Percentiles rank a stretch among this genome's conserved stretches.
Evolutionary conservation across 805 yeast species (phyloP).

Genomic region (Torulaspora delbrueckii): DNA sequence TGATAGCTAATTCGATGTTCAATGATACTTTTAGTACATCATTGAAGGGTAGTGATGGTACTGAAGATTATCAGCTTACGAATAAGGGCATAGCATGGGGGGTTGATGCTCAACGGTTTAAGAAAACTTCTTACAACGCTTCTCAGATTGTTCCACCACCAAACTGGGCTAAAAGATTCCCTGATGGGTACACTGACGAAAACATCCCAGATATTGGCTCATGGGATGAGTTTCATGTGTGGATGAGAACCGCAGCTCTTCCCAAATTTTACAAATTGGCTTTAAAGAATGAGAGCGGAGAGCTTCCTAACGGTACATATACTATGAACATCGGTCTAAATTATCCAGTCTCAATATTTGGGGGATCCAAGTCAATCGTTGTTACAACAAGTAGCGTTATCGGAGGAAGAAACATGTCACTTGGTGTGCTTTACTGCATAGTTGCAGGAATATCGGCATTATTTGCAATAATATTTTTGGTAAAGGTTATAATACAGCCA

Average conservation of each 20-base stretch:
- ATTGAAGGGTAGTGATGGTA: slow-evolving; percentile 34
- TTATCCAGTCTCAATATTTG: slow-evolving; percentile 76
- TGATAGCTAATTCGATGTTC: slow-evolving; percentile 74
- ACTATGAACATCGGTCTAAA: slow-evolving; percentile 61
- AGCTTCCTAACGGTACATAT: slow-evolving; percentile 64
- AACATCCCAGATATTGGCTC: slow-evolving; percentile 64
- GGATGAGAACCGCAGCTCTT: slow-evolving; percentile 92
- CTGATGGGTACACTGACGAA: slow-evolving; percentile 65
- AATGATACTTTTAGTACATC: slow-evolving; percentile 67
- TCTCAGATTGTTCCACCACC: slow-evolving; percentile 76
- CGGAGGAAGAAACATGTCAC: slow-evolving; percentile 81
- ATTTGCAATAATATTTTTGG: slow-evolving; percentile 68
- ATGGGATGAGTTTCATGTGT: slow-evolving; percentile 72
- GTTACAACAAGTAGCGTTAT: slow-evolving; percentile 75
- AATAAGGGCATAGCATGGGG: slow-evolving; percentile 66
- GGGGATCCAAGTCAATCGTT: slow-evolving; percentile 83
- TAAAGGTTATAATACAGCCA: slow-evolving; percentile 82
- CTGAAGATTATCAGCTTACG: slow-evolving; percentile 39
- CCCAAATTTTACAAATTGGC: slow-evolving; percentile 85
- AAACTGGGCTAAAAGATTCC: slow-evolving; percentile 67
- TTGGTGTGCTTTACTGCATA: slow-evolving; percentile 80
- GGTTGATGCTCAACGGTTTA: slow-evolving; percentile 57
- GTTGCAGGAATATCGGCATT: slow-evolving; percentile 74
- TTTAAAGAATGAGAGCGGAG: slow-evolving; percentile 57
- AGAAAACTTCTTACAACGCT: slow-evolving; percentile 56